A percentile compares a stretch with the other conserved stretches of the same genome.
Evolutionary conservation across 352 stramenopile genomes (phyloP).

Genomic region (Pythium diclinum): DNA sequence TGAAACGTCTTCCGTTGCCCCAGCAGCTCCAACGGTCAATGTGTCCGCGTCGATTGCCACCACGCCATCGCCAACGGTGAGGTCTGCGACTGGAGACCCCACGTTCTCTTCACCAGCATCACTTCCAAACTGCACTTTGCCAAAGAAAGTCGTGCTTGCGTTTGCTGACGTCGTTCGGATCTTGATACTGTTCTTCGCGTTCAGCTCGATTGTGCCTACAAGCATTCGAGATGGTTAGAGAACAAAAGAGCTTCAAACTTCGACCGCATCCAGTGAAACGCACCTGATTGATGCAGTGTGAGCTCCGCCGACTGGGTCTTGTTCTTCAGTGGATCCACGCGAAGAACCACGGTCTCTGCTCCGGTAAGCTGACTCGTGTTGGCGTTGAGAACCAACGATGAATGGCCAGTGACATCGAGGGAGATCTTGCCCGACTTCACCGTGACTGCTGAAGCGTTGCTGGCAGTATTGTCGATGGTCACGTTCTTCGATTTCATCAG

Average conservation of each 20-base stretch:
- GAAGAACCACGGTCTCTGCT: neutral
- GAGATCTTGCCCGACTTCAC: constrained; percentile 44
- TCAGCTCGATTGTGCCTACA: constrained; percentile 16
- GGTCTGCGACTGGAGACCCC: neutral
- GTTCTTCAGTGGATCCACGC: constrained; percentile 2
- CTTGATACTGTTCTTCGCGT: constrained; percentile 7
- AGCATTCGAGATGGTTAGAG: neutral
- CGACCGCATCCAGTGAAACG: neutral
- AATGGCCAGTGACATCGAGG: neutral
- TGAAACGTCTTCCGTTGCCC: constrained; percentile 11
- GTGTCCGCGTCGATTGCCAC: constrained; percentile 18
- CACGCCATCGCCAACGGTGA: constrained; percentile 11
- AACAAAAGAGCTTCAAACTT: neutral
- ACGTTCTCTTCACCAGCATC: neutral
- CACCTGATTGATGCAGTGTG: constrained; percentile 12
- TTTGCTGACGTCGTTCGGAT: constrained; percentile 4
- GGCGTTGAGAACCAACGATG: constrained; percentile 5
- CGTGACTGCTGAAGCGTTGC: constrained; percentile 33
- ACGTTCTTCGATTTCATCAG: constrained; percentile 42
- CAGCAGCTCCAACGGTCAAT: constrained; percentile 18
- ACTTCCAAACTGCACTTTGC: constrained; percentile 15
- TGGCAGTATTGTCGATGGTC: constrained; percentile 43
- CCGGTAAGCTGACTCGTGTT: constrained; percentile 8
- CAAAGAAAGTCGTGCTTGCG: constrained; percentile 12
- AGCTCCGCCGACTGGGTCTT: constrained; percentile 1